Base-by-base conservation (phyloP, 1,284 basidiomycete species). In the Macrocystidia cucumis region DNA sequence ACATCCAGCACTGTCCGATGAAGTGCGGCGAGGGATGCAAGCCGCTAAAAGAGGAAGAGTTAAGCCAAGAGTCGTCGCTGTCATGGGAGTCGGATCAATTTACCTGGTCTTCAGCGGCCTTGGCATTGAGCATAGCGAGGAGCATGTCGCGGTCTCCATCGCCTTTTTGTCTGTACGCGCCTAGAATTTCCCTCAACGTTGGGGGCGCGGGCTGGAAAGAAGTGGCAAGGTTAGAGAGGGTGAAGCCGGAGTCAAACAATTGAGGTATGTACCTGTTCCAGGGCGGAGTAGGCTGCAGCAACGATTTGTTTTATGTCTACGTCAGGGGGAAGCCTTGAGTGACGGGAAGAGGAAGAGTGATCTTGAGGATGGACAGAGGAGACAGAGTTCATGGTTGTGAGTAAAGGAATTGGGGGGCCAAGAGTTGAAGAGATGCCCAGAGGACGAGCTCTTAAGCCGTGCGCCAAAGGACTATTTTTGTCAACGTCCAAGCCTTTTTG, bases 91-190 rank as follows among this genome's bases (percentile, higher is more conserved):
- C 35, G 44, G 28, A 36, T n/a, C 9, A 34, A 43, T 54, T 21
- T 48, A 63, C 63, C 74, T 91, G 84, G 55, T 93, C 90, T 55
- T 93, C 90, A 16, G 89, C 80, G 41, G 78, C 75, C 64, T 93
- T 92, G 54, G 90, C 89, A 44, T 82, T 87, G 35, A 93, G 67
- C 70, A 93, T 86, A 46, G 86, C 77, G 32, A 92, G 69, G 17
- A 93, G 67, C 74, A 91, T 82, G 38, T 91, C 88, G 25, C 89
- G 72, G 67, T 93, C 90, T 31, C 88, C 90, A 45, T 91, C 86
- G 39, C 90, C 90, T 48, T 79, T 84, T 26, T 74, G 61, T 44
- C 74, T 73, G 64, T 91, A 93, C 9, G 90, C 89, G 29, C 74
- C 70, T 19, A 93, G 76, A 26, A 93, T 91, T 48, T 90, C 87